These are phyloP conservation scores for Babesia bigemina DNA, from an alignment of 169 alveolate species.

Conservation along the genomic window DNA sequence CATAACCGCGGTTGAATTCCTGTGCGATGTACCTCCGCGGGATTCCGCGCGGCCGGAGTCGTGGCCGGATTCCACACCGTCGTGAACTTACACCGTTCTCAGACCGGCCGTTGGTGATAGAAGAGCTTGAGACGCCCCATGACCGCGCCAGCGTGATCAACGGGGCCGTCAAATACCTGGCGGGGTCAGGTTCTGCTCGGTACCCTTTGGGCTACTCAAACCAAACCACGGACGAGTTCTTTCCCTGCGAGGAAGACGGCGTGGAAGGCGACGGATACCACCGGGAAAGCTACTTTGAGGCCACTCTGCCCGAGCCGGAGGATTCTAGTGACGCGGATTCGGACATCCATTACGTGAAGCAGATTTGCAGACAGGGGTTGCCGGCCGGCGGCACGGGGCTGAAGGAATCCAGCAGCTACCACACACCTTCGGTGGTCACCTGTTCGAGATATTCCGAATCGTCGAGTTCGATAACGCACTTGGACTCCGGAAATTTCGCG, in stretches of 20 bases:
- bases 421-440: background rate
- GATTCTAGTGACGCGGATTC: slow-evolving; percentile 20
- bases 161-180: slow-evolving; percentile 56
- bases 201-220: slow-evolving; percentile 19
- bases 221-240: slow-evolving; percentile 9
- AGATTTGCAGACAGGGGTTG: background rate
- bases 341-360: slow-evolving; percentile 11
- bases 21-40: no score
- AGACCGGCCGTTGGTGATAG: slow-evolving; percentile 56
- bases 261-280: background rate
- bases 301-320: background rate
- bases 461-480: background rate
- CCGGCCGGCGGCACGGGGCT: background rate
- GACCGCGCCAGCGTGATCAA: slow-evolving; percentile 43
- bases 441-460: background rate
- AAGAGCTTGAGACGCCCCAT: slow-evolving; percentile 65
- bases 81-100: slow-evolving; percentile 3
- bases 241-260: slow-evolving; percentile 9
- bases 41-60: no score
- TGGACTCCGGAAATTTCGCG: background rate
- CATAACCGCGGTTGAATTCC: no score
- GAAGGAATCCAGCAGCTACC: background rate
- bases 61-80: no score
- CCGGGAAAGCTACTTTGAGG: background rate
- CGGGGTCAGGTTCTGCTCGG: slow-evolving; percentile 57